These are phyloP conservation scores for Aspergillus diversus DNA, from an alignment of 495 filamentous ascomycete genomes.

Conservation along the genomic window DNA sequence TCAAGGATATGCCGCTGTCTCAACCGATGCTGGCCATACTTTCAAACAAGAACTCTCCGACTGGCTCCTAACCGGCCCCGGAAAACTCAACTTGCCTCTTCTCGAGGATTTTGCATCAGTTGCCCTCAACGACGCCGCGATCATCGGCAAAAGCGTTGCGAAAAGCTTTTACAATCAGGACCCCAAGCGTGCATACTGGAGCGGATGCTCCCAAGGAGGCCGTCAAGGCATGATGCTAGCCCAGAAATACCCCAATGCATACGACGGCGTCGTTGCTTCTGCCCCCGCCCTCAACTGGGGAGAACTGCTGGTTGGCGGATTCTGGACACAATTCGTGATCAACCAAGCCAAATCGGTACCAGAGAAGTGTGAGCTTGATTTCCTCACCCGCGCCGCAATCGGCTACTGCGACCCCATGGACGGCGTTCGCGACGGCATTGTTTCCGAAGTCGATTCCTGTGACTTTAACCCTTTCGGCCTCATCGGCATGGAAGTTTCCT, in stretches of 20 bases:
- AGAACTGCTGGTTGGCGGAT: conserved; percentile 21
- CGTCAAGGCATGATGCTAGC: conserved; percentile 47
- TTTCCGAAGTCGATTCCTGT: conserved; percentile 55
- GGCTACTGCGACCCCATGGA: conserved; percentile 52
- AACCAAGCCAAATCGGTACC: conserved; percentile 22
- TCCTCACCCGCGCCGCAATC: conserved; percentile 43
- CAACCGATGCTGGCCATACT: conserved; percentile 46
- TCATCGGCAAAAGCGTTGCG: conserved; percentile 24
- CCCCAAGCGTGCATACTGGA: conserved; percentile 42
- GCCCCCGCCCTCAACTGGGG: conserved; percentile 36
- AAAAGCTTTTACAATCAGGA: conserved; percentile 24
- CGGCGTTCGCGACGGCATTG: conserved; percentile 59
- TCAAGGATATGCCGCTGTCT: conserved; percentile 44
- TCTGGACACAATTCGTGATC: conserved; percentile 41
- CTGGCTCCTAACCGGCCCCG: conserved; percentile 44
- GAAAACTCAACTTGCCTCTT: conserved; percentile 42
- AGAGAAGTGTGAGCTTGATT: conserved; percentile 47
- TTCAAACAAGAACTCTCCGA: neutral
- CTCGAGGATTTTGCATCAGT: conserved; percentile 47
- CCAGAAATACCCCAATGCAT: conserved; percentile 44
- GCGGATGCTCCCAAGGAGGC: conserved; percentile 54
- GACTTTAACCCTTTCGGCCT: conserved; percentile 40
- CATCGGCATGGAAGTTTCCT: conserved; percentile 49
- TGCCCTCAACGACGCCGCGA: conserved; percentile 36
- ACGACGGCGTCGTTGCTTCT: conserved; percentile 64